phyloP scores from a whole-genome alignment of 805 yeast species.

The Ogataea pini region DNA sequence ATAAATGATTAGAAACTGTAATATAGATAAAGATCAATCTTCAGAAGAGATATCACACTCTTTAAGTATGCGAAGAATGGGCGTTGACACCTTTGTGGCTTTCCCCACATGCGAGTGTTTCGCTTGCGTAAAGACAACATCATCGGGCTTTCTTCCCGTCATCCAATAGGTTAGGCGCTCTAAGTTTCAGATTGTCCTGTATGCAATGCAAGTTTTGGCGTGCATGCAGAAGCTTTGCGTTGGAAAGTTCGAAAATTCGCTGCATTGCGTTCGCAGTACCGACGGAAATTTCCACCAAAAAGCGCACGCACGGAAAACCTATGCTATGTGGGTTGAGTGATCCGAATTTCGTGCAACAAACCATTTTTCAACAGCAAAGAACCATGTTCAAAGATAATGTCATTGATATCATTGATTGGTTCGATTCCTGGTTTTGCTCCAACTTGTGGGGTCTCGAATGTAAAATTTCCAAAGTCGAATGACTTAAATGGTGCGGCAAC shows the following conservation, averaged over 20 bases:
- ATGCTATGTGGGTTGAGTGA: not conserved
- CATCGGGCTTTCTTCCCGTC: not conserved
- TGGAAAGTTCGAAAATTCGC: constrained; percentile 1
- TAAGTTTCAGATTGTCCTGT: not conserved
- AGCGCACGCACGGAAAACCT: not conserved
- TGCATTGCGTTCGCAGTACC: not conserved
- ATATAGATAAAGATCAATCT: not conserved
- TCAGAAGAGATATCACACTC: not conserved
- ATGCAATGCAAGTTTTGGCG: not conserved
- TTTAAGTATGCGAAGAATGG: not conserved
- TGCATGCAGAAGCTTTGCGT: not conserved
- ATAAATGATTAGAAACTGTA: no score
- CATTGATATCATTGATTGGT: no score
- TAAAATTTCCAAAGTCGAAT: no score
- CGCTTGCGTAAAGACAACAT: not conserved
- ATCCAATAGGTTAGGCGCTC: constrained; percentile 1
- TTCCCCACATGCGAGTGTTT: constrained; percentile 5
- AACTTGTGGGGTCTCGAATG: no score
- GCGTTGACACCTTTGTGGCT: not conserved
- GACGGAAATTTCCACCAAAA: not conserved
- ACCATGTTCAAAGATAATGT: no score
- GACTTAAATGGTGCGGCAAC: no score
- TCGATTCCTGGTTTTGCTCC: no score
- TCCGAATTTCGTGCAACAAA: not conserved
- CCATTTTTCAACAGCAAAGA: not conserved